A percentile compares a stretch with the other conserved stretches of the same genome.
phyloP scores from a whole-genome alignment of 176 grass and related monocot genomes.

The Calamus simplicifolius region DNA sequence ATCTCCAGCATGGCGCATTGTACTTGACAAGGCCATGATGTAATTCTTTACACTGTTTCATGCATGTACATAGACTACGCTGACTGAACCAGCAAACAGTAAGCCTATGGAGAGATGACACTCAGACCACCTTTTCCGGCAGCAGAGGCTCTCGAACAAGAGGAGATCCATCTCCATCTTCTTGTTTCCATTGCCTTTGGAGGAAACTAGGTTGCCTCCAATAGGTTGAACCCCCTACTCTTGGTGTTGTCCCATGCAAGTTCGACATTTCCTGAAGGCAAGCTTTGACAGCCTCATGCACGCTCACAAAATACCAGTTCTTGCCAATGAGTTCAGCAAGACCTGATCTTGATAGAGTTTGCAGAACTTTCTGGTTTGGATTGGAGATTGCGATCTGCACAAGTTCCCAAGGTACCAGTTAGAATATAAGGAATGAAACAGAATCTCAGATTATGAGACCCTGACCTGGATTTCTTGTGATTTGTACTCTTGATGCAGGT shows the following conservation, averaged over 20 bases:
- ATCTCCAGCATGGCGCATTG: too few species aligned
- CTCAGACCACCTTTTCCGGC: not conserved
- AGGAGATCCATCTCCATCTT: not conserved
- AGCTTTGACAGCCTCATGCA: slow-evolving; percentile 8
- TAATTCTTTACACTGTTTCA: too few species aligned
- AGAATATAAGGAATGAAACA: too few species aligned
- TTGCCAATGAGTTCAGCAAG: slow-evolving; percentile 6
- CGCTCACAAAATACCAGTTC: slow-evolving; percentile 11
- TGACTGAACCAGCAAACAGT: too few species aligned
- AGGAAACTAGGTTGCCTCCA: not conserved
- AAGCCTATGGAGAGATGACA: too few species aligned
- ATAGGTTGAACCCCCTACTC: not conserved
- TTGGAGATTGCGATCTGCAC: slow-evolving; percentile 13
- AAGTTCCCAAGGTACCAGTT: not conserved
- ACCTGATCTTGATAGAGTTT: not conserved
- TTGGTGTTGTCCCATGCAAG: not conserved
- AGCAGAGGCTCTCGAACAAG: not conserved
- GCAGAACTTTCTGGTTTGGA: slow-evolving; percentile 16
- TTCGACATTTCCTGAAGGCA: slow-evolving; percentile 11
- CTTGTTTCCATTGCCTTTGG: not conserved
- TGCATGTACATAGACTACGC: too few species aligned
- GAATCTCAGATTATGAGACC: not conserved
- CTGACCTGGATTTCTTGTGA: slow-evolving; percentile 7
- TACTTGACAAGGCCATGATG: too few species aligned
- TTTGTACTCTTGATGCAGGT: slow-evolving; percentile 18